These are phyloP conservation scores for Naganishia sp. DNA, from an alignment of 1,284 basidiomycete species.

Conservation along the genomic window DNA sequence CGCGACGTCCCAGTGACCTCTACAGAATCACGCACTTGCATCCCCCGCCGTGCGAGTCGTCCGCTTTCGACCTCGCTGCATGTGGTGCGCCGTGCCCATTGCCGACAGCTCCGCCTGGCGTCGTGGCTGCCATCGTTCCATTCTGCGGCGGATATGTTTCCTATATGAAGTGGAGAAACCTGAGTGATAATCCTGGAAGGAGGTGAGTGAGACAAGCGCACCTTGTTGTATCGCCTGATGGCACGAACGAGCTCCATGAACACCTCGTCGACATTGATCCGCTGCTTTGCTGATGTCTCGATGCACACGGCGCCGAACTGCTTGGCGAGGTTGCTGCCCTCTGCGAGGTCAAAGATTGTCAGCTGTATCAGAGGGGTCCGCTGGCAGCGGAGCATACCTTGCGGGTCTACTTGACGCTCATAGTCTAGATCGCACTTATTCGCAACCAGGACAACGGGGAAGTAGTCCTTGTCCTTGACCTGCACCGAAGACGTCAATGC, in stretches of 20 bases:
- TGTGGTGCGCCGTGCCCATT: conserved; percentile 57
- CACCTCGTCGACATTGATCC: conserved; percentile 99
- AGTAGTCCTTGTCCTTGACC: conserved; percentile 94
- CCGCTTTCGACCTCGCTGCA: conserved; percentile 31
- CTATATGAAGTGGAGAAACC: background rate
- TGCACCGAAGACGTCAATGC: conserved; percentile 24
- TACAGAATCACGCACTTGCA: conserved; percentile 54
- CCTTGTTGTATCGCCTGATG: conserved; percentile 96
- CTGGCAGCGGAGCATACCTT: conserved; percentile 62
- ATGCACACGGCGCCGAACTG: conserved; percentile 97
- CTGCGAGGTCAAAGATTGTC: conserved; percentile 55
- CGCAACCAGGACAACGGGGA: conserved; percentile 96
- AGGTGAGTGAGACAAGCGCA: conserved; percentile 42
- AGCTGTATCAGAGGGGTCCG: background rate
- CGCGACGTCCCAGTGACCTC: too few species aligned
- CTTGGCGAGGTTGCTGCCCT: conserved; percentile 96
- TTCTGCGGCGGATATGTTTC: conserved; percentile 36
- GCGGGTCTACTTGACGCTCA: conserved; percentile 94
- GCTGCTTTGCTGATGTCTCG: conserved; percentile 97
- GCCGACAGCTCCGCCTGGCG: conserved; percentile 58
- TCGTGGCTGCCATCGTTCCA: conserved; percentile 39
- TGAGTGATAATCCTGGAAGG: background rate
- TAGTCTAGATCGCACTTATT: conserved; percentile 99
- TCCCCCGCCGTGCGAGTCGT: conserved; percentile 57
- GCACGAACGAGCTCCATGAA: conserved; percentile 95